Base-by-base conservation (phyloP, 305 asterid genomes). In the Rubia peregrina region DNA sequence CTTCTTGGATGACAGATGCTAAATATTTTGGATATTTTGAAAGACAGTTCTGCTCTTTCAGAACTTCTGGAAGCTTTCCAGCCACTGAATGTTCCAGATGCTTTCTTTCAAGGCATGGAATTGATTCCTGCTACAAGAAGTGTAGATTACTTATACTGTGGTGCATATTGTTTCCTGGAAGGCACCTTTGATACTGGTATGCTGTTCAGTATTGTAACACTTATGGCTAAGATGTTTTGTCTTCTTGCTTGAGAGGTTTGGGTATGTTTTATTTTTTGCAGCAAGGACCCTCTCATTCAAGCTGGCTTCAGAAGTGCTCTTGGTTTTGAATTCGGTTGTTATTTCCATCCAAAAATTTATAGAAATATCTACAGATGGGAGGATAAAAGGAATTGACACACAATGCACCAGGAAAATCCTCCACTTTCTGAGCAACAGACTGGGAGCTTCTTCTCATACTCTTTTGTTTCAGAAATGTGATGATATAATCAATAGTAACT, bases 31-130 rank as follows among this genome's bases (percentile, higher is more conserved):
- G 89, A 89, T 76, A 76, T 83, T 79, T 78, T 80, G 87, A 80
- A 80, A 74, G 95, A 86, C 57, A 79, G 76, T 67, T 61, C 83
- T 56, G 68, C 83, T 72, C 88, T 87, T 59, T 70, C 83, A 60
- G 86, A 78, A 71, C 86, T 91, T 81, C 95, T 91, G 72, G 83
- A 75, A 80, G 89, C 90, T 30, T 87, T 91, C 83, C 96, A 86
- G 80, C 90, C 95, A 71, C 76, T 67, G 49, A 81, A 83, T 65
- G 75, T 79, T 68, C 68, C 88, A 67, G 83, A 76, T 53, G 67
- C 82, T 79, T 82, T 87, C 80, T 82, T 85, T 79, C 71, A 85
- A 79, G 86, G 82, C 75, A 80, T 83, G 89, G 82, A 81, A 57
- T 65, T 73, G 69, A 72, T 85, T 80, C 90, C 91, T 71, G 81